Conservation (phyloP, 768 basidiomycete species). For the Ephemerocybe angulata region DNA sequence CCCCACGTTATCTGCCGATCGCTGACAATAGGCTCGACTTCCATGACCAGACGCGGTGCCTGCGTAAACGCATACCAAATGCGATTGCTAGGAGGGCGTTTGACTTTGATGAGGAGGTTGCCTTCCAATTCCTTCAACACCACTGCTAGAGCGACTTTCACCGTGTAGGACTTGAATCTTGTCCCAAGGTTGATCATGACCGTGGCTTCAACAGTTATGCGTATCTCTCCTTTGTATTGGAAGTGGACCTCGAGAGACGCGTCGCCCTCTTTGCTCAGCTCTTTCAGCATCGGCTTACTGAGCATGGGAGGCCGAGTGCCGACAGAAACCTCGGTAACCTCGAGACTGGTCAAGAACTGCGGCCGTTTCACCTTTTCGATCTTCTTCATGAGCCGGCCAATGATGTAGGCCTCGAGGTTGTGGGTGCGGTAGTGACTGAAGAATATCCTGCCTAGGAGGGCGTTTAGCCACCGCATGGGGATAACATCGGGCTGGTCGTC, state of each 20-base stretch:
- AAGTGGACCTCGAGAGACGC: slow-evolving; percentile 85
- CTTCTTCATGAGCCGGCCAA: slow-evolving; percentile 89
- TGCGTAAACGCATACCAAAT: slow-evolving; percentile 96
- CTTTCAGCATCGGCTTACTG: slow-evolving; percentile 97
- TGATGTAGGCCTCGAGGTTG: slow-evolving; percentile 78
- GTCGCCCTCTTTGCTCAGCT: slow-evolving; percentile 91
- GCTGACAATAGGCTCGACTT: slow-evolving; percentile 92
- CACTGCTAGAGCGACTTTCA: slow-evolving; percentile 85
- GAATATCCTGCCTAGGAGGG: slow-evolving; percentile 87
- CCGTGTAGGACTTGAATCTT: slow-evolving; percentile 83
- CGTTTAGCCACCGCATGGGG: slow-evolving; percentile 97
- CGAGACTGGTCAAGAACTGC: slow-evolving; percentile 76
- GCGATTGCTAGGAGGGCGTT: slow-evolving; percentile 91
- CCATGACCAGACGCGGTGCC: slow-evolving; percentile 81
- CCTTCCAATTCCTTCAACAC: slow-evolving; percentile 89
- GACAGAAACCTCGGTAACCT: slow-evolving; percentile 85
- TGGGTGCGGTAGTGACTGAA: slow-evolving; percentile 88
- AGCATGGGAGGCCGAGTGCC: slow-evolving; percentile 82
- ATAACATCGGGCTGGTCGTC: slow-evolving; percentile 95
- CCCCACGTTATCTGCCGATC: slow-evolving; percentile 92
- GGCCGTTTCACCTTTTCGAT: slow-evolving; percentile 89
- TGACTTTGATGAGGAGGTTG: slow-evolving; percentile 83
- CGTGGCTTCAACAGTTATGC: slow-evolving; percentile 86
- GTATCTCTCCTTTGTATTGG: slow-evolving; percentile 80
- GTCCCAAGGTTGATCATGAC: slow-evolving; percentile 82